These are phyloP conservation scores for Diaporthe sp. DNA, from an alignment of 2,329 filamentous ascomycete species.

Conservation along the genomic window DNA sequence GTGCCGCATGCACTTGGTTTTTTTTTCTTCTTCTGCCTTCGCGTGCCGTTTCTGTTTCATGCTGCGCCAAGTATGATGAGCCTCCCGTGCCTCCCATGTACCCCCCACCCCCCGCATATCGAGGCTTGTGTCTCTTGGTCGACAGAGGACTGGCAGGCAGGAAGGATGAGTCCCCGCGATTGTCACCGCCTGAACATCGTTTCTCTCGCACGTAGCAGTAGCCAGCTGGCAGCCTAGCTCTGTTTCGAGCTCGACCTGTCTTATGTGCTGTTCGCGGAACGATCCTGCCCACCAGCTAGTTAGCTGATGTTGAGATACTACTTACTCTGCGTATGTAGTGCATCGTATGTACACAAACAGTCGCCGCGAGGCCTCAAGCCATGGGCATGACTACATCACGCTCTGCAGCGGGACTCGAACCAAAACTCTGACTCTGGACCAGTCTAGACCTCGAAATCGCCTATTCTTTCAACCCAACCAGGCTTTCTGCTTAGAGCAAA, in stretches of 20 bases:
- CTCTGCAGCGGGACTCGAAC: neutral
- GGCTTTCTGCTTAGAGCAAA: neutral
- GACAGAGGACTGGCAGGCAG: neutral
- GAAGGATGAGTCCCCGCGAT: neutral
- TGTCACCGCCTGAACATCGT: neutral
- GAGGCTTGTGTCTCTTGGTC: neutral
- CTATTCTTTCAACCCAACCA: neutral
- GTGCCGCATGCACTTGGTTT: neutral
- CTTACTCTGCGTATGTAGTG: neutral
- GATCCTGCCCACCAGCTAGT: neutral
- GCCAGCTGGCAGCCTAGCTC: slow-evolving; percentile 10
- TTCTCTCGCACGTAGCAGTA: slow-evolving; percentile 3
- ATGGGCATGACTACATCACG: slow-evolving; percentile 1
- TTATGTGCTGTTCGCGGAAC: slow-evolving; percentile 18
- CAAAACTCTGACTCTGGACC: slow-evolving; percentile 5
- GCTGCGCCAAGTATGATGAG: slow-evolving; percentile 21
- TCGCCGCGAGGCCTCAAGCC: neutral
- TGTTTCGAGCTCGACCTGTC: slow-evolving; percentile 28
- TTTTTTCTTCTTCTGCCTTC: neutral
- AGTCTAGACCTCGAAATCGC: slow-evolving; percentile 14
- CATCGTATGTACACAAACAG: neutral
- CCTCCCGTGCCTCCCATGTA: slow-evolving; percentile 11
- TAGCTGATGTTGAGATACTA: neutral
- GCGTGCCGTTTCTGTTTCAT: slow-evolving; percentile 15
- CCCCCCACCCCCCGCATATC: neutral